Base-by-base conservation (phyloP, 2,329 filamentous ascomycete genomes). In the Dryadomyces quercus-mongolicae region DNA sequence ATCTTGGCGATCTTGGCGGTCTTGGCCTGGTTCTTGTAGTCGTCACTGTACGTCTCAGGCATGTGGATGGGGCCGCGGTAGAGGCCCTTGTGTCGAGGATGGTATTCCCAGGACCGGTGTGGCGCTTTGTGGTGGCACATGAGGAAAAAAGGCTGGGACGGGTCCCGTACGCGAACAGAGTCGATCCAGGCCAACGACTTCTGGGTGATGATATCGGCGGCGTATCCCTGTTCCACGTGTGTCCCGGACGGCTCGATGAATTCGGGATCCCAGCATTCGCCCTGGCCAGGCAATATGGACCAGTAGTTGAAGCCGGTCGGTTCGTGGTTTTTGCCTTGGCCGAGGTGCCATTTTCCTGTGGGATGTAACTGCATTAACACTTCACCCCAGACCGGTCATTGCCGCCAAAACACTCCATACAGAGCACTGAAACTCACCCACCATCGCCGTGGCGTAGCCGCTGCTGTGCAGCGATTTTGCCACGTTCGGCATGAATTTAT, bases 111-210 rank as follows among this genome's bases (percentile, higher is more conserved):
- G 15, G 67, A 70, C 3, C 74, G 67, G 57, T 79, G 76, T 0
- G 76, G 75, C 1, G 76, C 76, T 58, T 79, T 79, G 61, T 79
- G 75, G 57, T 78, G 76, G 60, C 74, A 78, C 75, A 79, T 78
- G 46, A 76, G 59, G 59, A 77, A 78, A 62, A 78, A 78, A 0
- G 74, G 74, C 42, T 44, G 13, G 3, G 7, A 9, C 54, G 65
- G 65, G 44, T 66, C 64, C 8, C 66, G 63, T 20, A 68, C 63
- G 12, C 63, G 59, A 20, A 68, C 63, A 10, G 62, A 58, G 20
- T 22, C n/a, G 18, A 76, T 68, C 60, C 66, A 76, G 31, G 70
- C 60, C 5, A 78, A 57, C 22, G 66, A 70, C 61, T 75, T 77
- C 55, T 77, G 70, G 0, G 74, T 76, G 56, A 78, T 77, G 56